Evolutionary conservation across 1,284 basidiomycete species (phyloP), one percentile per base, ranked within the genome.

Genomic region (Pseudozyma thailandica): DNA sequence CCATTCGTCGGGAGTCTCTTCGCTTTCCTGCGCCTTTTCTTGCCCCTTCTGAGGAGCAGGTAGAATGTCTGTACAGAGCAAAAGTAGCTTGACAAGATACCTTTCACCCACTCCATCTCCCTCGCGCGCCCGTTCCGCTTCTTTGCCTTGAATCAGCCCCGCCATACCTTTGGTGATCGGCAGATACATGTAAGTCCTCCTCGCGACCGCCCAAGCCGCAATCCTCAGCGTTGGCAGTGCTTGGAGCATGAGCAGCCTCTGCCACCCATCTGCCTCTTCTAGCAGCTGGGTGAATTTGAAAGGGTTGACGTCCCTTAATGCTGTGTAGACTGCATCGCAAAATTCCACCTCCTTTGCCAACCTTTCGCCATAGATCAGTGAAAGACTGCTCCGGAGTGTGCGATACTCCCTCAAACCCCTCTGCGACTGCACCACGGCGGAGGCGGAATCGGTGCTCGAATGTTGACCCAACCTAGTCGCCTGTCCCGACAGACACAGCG

Each of bases 391-490:
- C 37, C 44, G 31, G 6, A 56, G 28, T 0, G 18, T 7, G 4
- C 13, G 15, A 26, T 65, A 71, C 27, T 58, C 62, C 4, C 41
- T 10, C 18, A 65, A n/a, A 3, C 52, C 60, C 2, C 52, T 47
- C 7, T 55, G 44, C 0, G 55, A 26, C 0, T 33, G 33, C 25
- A 52, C 50, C 8, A 47, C 55, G 7, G 48, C 7, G 4, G 9
- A 18, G 21, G 15, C 25, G 8, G 48, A 12, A 15, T 18, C 8
- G 25, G 35, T 15, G n/a, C 18, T 8, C 6, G 33, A 15, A 27
- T 50, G 62, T 35, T 72, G 69, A 5, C 69, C 69, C 3, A 72
- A 16, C 8, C 69, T 43, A 28, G 50, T 54, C 7, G 69, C 69
- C 6, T 51, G 28, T 18, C 58, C 63, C 0, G 58, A 50, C 3